A percentile compares a stretch with the other conserved stretches of the same genome.
Evolutionary conservation across 78 protist genomes (phyloP).

Genomic region (Diacronema lutheri): DNA sequence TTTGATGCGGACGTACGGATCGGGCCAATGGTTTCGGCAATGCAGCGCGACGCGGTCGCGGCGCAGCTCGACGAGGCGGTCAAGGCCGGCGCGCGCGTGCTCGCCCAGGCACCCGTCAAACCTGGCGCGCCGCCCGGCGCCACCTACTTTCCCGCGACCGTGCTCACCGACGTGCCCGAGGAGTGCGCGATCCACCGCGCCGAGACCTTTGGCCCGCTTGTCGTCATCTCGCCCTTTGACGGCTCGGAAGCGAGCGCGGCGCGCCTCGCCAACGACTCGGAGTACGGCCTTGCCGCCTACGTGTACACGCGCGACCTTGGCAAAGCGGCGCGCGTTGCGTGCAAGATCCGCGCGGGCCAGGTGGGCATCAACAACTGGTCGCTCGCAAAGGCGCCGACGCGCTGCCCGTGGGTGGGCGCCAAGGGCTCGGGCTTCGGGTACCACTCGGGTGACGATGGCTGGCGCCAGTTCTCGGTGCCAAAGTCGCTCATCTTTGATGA

Average conservation of each 20-base stretch:
- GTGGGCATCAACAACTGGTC: conserved; percentile 13
- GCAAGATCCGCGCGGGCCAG: neutral
- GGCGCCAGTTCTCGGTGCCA: neutral
- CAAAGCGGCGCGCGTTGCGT: neutral
- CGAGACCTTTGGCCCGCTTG: conserved; percentile 55
- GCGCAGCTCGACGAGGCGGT: conserved; percentile 27
- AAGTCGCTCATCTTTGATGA: neutral
- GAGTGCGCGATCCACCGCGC: neutral
- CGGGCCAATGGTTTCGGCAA: conserved; percentile 7
- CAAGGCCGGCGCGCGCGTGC: conserved; percentile 14
- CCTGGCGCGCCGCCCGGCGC: neutral
- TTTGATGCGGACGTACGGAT: neutral
- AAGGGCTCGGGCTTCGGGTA: neutral
- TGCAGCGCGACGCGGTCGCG: neutral
- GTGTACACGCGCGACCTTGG: neutral
- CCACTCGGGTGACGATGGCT: neutral
- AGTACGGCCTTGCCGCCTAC: conserved; percentile 1
- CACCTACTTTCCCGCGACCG: conserved; percentile 41
- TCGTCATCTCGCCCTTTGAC: conserved; percentile 28
- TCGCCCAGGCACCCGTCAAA: neutral
- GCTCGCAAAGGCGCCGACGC: neutral
- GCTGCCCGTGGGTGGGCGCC: neutral
- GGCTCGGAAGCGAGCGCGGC: conserved; percentile 27
- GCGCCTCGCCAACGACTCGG: conserved; percentile 33
- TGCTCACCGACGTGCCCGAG: conserved; percentile 27